Evolutionary conservation across 192 early-diverging fungal genomes (phyloP).

Genomic region (Nowakowskiella sp.): DNA sequence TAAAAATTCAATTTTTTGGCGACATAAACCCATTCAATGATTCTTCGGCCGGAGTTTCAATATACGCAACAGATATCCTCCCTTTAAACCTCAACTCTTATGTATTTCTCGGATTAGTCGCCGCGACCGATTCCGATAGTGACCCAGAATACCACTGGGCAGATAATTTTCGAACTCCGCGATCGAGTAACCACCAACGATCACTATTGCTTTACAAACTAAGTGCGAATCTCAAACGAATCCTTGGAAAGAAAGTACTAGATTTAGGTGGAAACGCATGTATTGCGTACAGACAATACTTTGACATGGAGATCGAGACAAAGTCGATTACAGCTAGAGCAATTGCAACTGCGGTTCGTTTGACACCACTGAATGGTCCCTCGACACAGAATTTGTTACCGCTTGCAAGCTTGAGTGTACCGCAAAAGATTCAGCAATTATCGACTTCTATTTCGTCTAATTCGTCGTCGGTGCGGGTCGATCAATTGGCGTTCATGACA

Average conservation of each 20-base stretch:
- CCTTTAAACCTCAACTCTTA: slow-evolving; percentile 46
- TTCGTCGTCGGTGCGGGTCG: not conserved
- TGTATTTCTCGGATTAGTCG: slow-evolving; percentile 65
- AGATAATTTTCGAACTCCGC: slow-evolving; percentile 70
- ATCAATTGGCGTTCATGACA: slow-evolving; percentile 8
- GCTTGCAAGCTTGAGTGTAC: not conserved
- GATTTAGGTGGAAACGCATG: slow-evolving; percentile 70
- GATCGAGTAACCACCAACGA: slow-evolving; percentile 69
- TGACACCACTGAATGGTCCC: slow-evolving; percentile 22
- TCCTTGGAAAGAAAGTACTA: slow-evolving; percentile 66
- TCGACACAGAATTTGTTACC: not conserved
- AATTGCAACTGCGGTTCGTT: slow-evolving; percentile 64
- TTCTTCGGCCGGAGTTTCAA: slow-evolving; percentile 41
- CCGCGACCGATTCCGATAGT: slow-evolving; percentile 54
- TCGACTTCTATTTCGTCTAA: not conserved
- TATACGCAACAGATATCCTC: slow-evolving; percentile 11
- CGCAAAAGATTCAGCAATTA: not conserved
- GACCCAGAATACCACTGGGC: slow-evolving; percentile 81
- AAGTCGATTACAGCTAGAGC: slow-evolving; percentile 64
- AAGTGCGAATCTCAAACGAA: slow-evolving; percentile 49
- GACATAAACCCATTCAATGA: slow-evolving; percentile 77
- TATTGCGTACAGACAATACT: slow-evolving; percentile 63
- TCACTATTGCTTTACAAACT: slow-evolving; percentile 62
- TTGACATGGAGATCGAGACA: slow-evolving; percentile 68
- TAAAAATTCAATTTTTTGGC: slow-evolving; percentile 72